phyloP scores from a whole-genome alignment of 495 filamentous ascomycete species.

The Letharia columbiana region DNA sequence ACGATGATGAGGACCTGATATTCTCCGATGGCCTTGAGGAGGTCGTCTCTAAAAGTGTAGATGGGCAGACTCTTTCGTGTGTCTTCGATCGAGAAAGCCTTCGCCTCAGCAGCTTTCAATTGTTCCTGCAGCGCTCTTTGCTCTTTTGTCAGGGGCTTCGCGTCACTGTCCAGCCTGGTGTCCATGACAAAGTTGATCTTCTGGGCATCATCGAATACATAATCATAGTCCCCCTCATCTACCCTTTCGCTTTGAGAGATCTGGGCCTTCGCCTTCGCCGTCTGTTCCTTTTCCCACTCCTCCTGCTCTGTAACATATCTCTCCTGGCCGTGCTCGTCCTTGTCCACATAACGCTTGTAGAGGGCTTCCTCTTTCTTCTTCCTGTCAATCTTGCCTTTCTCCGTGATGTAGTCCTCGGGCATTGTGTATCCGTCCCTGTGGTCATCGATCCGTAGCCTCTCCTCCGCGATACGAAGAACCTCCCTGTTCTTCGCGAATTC shows the following conservation, averaged over 20 bases:
- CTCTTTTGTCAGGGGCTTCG: conserved; percentile 62
- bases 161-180: conserved; percentile 56
- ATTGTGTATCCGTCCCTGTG: conserved; percentile 88
- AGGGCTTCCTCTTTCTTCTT: conserved; percentile 86
- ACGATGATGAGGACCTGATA: conserved; percentile 76
- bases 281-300: conserved; percentile 91
- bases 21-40: conserved; percentile 71
- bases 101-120: conserved; percentile 80
- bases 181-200: conserved; percentile 83
- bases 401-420: conserved; percentile 89
- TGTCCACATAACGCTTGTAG: conserved; percentile 84
- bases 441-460: conserved; percentile 81
- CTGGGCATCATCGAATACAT: conserved; percentile 82
- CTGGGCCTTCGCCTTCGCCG: conserved; percentile 81
- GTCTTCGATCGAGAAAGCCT: conserved; percentile 76
- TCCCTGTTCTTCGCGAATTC: conserved; percentile 89
- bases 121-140: conserved; percentile 69
- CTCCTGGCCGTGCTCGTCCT: conserved; percentile 80
- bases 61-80: conserved; percentile 87
- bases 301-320: conserved; percentile 89
- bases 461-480: conserved; percentile 78
- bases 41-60: conserved; percentile 64
- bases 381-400: conserved; percentile 81
- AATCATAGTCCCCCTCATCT: conserved; percentile 88
- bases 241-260: conserved; percentile 64